Evolutionary conservation across 2,329 filamentous ascomycete genomes (phyloP), one percentile per base, ranked within the genome.

Genomic region (Esteya vermicola): DNA sequence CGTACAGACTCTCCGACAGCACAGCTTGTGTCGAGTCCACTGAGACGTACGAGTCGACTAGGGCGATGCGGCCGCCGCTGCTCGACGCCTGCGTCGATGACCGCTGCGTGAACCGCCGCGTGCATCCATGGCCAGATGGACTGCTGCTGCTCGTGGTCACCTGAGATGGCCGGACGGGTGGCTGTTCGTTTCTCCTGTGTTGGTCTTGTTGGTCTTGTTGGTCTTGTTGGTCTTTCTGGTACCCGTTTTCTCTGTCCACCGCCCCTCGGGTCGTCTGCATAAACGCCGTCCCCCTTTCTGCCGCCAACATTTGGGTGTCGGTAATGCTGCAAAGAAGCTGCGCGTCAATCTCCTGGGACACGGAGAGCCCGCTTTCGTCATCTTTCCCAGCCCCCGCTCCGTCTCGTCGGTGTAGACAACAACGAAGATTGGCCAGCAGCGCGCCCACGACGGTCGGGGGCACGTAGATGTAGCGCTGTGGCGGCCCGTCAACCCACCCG

Each of bases 371-470:
- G n/a, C n/a, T n/a, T n/a, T n/a, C n/a, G n/a, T n/a, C n/a, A n/a
- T n/a, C n/a, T n/a, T n/a, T n/a, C n/a, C n/a, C 41, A 56, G 41
- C 12, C 8, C 21, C 8, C 14, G 13, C 21, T 22, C 21, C 16
- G 34, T 22, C 28, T 39, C 43, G 30, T 33, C 48, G 26, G 40
- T 10, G 42, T 20, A 76, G 51, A 6, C 69, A 66, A 31, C 64
- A 64, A 14, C 67, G 60, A 26, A 80, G 52, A 43, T 79, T 79
- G 39, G 65, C 70, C 33, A 78, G 62, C 12, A 79, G 54, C 46
- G 72, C 64, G 6, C 70, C 71, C 1, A 74, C 63, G 2, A 75
- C 63, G 2, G 69, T 71, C 2, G 73, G 75, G 2, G 68, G 68
- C 1, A 79, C 54, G 47, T 68, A 75, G 3, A 56, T 54, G 43